Conservation (phyloP, 2,329 filamentous ascomycete genomes). For the Magnaporthales sp. region DNA sequence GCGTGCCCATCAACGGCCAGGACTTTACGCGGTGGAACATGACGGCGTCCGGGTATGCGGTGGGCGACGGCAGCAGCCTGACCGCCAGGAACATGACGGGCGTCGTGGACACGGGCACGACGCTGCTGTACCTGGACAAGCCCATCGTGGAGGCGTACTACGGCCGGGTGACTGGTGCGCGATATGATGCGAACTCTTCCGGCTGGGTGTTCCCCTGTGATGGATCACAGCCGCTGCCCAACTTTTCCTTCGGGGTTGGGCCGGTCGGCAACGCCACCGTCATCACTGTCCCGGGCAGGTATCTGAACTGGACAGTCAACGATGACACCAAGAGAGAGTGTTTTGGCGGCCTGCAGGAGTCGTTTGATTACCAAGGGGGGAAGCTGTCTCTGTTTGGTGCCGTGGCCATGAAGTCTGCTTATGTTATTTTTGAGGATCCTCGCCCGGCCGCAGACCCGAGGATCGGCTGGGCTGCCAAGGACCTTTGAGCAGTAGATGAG, state of each 20-base stretch:
- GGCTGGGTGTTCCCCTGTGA: slow-evolving; percentile 46
- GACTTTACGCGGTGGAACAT: background rate
- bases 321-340: slow-evolving; percentile 32
- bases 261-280: slow-evolving; percentile 24
- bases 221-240: slow-evolving; percentile 27
- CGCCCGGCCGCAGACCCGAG: background rate
- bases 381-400: slow-evolving; percentile 14
- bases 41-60: slow-evolving; percentile 13
- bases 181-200: slow-evolving; percentile 26
- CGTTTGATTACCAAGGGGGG: slow-evolving; percentile 11
- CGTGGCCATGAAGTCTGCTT: slow-evolving; percentile 16
- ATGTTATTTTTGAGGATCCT: slow-evolving; percentile 14
- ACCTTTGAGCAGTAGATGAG: too few species aligned
- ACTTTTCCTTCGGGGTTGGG: slow-evolving; percentile 36
- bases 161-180: slow-evolving; percentile 33
- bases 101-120: slow-evolving; percentile 53
- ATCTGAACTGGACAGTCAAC: slow-evolving; percentile 39
- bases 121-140: slow-evolving; percentile 43
- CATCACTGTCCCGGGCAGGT: slow-evolving; percentile 39
- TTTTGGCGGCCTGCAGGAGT: slow-evolving; percentile 56
- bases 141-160: slow-evolving; percentile 43
- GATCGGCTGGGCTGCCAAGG: background rate
- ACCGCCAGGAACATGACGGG: slow-evolving; percentile 22
- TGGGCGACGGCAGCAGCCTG: slow-evolving; percentile 18
- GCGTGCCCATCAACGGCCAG: background rate